Conservation (phyloP, 129 eudicot genomes). For the Saposhnikovia divaricata region DNA sequence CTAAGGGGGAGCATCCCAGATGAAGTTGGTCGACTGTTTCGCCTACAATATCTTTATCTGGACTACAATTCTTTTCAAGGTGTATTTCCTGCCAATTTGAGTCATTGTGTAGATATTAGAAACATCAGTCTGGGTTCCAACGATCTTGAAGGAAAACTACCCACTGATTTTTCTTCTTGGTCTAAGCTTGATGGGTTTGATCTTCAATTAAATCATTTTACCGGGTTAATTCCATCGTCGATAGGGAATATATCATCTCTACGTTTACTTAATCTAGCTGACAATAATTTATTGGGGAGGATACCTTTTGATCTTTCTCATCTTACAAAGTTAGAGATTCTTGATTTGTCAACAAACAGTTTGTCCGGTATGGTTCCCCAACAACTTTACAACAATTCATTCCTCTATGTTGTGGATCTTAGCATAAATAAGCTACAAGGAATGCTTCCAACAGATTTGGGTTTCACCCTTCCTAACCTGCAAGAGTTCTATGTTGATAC, state of each 20-base stretch:
- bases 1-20: constrained; percentile 1
- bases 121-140: neutral
- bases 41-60: neutral
- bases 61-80: neutral
- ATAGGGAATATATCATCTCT: neutral
- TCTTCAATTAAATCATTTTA: neutral
- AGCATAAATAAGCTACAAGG: too few species aligned
- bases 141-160: neutral
- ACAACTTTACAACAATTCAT: too few species aligned
- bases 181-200: neutral
- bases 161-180: neutral
- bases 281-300: too few species aligned
- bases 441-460: too few species aligned
- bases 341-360: too few species aligned
- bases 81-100: neutral
- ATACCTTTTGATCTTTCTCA: too few species aligned
- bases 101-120: neutral
- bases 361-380: too few species aligned
- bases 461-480: neutral
- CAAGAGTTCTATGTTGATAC: too few species aligned
- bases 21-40: neutral
- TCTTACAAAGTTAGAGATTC: too few species aligned
- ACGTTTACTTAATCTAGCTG: accelerated
- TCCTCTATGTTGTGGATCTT: too few species aligned
- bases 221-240: neutral